phyloP scores from a whole-genome alignment of 257 asterid species.

The Primulina huaijiensis region DNA sequence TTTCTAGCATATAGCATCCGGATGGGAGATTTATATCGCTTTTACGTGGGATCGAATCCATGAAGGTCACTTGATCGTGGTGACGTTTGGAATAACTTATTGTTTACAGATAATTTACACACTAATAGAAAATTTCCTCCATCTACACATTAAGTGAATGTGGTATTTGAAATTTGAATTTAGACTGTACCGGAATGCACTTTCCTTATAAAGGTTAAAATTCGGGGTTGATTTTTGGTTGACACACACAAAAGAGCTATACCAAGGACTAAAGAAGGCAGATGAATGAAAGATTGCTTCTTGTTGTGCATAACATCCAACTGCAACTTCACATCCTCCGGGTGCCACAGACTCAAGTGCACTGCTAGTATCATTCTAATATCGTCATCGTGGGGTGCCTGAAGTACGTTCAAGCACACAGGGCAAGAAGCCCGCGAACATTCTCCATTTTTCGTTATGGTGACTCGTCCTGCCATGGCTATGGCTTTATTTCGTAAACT shows the following conservation, averaged over 20 bases:
- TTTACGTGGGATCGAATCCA: no score
- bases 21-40: no score
- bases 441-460: conserved; percentile 36
- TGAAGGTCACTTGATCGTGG: no score
- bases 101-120: background rate
- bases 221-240: conserved; percentile 37
- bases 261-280: conserved; percentile 63
- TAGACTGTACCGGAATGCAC: conserved; percentile 18
- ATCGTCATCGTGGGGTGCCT: conserved; percentile 38
- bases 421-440: conserved; percentile 65
- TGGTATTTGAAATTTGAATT: background rate
- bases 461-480: conserved; percentile 67
- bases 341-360: conserved; percentile 87
- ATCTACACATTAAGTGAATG: background rate
- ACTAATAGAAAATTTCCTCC: background rate
- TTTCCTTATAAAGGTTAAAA: conserved; percentile 26
- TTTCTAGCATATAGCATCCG: no score
- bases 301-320: conserved; percentile 73
- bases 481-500: conserved; percentile 65
- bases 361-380: conserved; percentile 61
- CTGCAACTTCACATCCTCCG: conserved; percentile 71
- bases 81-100: no score
- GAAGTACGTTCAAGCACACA: conserved; percentile 50
- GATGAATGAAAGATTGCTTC: conserved; percentile 40
- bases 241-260: conserved; percentile 47